A percentile compares a stretch with the other conserved stretches of the same genome.
These are phyloP conservation scores for Mortierella sp. DNA, from an alignment of 371 early-diverging fungal genomes.

Conservation along the genomic window DNA sequence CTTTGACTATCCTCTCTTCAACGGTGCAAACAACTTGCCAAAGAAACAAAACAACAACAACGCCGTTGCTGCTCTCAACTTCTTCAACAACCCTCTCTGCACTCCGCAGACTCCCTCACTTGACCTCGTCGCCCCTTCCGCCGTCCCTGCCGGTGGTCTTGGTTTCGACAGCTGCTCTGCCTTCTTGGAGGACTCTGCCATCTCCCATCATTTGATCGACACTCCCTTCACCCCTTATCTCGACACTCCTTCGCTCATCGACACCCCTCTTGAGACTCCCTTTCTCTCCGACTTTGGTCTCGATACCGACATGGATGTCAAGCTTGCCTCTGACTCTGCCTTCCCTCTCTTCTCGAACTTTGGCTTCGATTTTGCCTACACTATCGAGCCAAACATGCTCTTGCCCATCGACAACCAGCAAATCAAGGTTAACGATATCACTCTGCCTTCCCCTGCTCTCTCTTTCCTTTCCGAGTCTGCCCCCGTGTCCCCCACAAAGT, in stretches of 20 bases:
- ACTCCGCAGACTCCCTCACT: slow-evolving; percentile 50
- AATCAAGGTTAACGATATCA: background rate
- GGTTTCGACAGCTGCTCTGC: slow-evolving; percentile 47
- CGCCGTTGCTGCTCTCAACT: slow-evolving; percentile 6
- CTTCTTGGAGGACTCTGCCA: slow-evolving; percentile 35
- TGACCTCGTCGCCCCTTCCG: slow-evolving; percentile 15
- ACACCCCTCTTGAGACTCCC: slow-evolving; percentile 39
- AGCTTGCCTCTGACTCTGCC: slow-evolving; percentile 8
- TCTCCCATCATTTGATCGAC: slow-evolving; percentile 34
- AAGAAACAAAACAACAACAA: background rate
- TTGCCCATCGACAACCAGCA: slow-evolving; percentile 17
- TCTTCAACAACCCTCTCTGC: slow-evolving; percentile 36
- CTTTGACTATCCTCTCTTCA: slow-evolving; percentile 51
- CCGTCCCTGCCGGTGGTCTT: background rate
- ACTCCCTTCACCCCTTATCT: slow-evolving; percentile 45
- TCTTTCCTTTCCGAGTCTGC: slow-evolving; percentile 17
- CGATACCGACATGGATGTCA: slow-evolving; percentile 11
- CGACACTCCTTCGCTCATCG: slow-evolving; percentile 36
- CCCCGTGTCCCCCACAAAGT: slow-evolving; percentile 25
- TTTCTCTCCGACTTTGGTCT: slow-evolving; percentile 26
- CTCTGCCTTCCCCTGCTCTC: slow-evolving; percentile 18
- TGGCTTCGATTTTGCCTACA: slow-evolving; percentile 22
- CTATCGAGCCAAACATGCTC: slow-evolving; percentile 38
- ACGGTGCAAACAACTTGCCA: slow-evolving; percentile 14
- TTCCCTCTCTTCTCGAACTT: slow-evolving; percentile 49